Percentiles rank a stretch among this genome's conserved stretches.
These are phyloP conservation scores for Rhizopus stolonifer DNA, from an alignment of 371 early-diverging fungal species.

Conservation along the genomic window DNA sequence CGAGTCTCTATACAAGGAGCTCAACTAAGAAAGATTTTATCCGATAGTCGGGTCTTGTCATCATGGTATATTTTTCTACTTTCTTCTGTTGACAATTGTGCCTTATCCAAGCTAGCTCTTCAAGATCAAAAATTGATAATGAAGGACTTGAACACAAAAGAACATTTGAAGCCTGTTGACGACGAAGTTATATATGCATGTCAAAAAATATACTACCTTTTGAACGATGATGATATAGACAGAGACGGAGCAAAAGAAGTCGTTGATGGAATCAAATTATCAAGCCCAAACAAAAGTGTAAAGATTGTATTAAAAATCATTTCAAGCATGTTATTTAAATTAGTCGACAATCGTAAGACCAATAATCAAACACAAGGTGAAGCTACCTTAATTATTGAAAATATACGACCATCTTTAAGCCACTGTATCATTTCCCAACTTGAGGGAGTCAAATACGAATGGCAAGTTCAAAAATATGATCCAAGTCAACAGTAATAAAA, in stretches of 20 bases:
- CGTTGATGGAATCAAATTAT: conserved; percentile 3
- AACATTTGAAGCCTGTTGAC: conserved; percentile 8
- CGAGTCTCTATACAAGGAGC: conserved; percentile 8
- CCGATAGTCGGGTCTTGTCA: conserved; percentile 7
- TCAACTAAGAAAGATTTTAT: conserved; percentile 6
- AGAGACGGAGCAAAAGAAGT: conserved; percentile 6
- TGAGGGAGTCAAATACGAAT: conserved; percentile 4
- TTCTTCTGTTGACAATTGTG: conserved; percentile 3
- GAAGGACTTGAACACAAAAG: background rate
- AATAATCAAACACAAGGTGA: conserved; percentile 10
- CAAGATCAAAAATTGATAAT: conserved; percentile 6
- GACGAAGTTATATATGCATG: conserved; percentile 8
- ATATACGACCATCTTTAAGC: conserved; percentile 3
- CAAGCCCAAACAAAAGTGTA: background rate
- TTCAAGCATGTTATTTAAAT: conserved; percentile 5
- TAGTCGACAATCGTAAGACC: background rate
- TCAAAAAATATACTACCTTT: conserved; percentile 1
- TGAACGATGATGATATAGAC: conserved; percentile 1
- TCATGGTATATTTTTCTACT: conserved; percentile 9
- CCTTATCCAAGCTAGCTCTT: conserved; percentile 6
- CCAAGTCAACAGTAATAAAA: background rate
- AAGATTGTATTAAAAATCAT: conserved; percentile 6
- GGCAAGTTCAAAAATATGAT: conserved; percentile 3
- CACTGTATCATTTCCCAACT: conserved; percentile 5
- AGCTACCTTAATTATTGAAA: conserved; percentile 12